phyloP scores from a whole-genome alignment of 2,329 filamentous ascomycete species.

The Sarocladiaceae sp. region DNA sequence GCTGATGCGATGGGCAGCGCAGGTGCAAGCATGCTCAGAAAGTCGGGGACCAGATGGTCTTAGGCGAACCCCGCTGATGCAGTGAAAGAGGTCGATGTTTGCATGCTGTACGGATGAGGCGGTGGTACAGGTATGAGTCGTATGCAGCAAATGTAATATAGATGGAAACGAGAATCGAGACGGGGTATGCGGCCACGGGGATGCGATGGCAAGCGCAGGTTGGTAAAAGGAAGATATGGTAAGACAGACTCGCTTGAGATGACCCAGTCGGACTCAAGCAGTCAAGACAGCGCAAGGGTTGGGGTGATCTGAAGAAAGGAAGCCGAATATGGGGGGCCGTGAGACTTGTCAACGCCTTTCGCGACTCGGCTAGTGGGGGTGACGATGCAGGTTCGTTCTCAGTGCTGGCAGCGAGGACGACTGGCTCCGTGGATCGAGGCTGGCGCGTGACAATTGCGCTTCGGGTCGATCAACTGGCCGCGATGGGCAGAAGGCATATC shows the following conservation, averaged over 20 bases:
- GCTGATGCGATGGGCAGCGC: constrained; percentile 20
- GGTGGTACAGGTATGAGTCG: background rate
- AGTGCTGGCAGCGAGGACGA: too few relatives aligned
- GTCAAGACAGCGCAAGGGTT: too few relatives aligned
- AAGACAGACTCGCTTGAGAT: too few relatives aligned
- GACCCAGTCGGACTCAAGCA: too few relatives aligned
- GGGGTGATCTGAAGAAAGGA: too few relatives aligned
- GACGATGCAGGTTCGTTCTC: background rate
- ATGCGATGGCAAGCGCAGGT: background rate
- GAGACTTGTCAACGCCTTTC: background rate
- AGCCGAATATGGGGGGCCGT: too few relatives aligned
- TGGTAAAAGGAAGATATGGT: too few relatives aligned
- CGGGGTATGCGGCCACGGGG: too few relatives aligned
- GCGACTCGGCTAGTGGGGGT: constrained; percentile 4
- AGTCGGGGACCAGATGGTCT: constrained; percentile 4
- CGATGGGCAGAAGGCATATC: background rate
- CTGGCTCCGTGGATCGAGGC: too few relatives aligned
- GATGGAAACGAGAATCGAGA: too few relatives aligned
- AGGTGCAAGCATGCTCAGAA: constrained; percentile 22
- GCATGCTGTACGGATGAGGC: constrained; percentile 18
- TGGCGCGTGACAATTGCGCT: constrained; percentile 1
- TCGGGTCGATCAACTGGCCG: background rate
- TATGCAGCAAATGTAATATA: too few relatives aligned
- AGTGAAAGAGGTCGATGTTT: constrained; percentile 11
- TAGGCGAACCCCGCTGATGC: background rate